A percentile compares a stretch with the other conserved stretches of the same genome.
phyloP scores from a whole-genome alignment of 2,329 filamentous ascomycete species.

The Xylariaceae sp. region DNA sequence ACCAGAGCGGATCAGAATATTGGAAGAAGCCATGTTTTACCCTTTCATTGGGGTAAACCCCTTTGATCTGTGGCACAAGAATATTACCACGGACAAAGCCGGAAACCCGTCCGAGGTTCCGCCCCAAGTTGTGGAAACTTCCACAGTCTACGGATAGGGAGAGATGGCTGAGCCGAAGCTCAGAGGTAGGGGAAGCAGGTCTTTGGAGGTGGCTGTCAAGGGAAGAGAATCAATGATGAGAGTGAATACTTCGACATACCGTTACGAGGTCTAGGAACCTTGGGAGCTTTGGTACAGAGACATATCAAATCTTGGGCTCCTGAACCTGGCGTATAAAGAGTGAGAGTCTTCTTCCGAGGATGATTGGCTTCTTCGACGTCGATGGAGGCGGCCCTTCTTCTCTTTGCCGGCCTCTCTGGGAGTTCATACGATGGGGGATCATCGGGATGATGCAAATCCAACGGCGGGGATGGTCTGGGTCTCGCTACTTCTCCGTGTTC shows the following conservation, averaged over 20 bases:
- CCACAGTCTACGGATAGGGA: constrained; percentile 6
- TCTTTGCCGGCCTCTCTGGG: constrained; percentile 18
- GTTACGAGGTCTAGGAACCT: constrained; percentile 55
- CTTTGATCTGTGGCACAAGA: constrained; percentile 17
- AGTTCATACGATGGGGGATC: constrained; percentile 1
- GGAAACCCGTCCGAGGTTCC: constrained; percentile 17
- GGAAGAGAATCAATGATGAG: constrained; percentile 7
- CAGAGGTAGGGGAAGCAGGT: no score
- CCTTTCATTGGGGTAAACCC: constrained; percentile 16
- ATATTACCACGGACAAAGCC: constrained; percentile 20
- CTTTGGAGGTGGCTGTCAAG: no score
- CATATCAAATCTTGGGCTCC: constrained; percentile 43
- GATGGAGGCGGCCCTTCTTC: constrained; percentile 43
- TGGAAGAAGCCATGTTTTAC: constrained; percentile 19
- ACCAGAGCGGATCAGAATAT: constrained; percentile 9
- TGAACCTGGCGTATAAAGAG: constrained; percentile 31
- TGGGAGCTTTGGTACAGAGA: constrained; percentile 52
- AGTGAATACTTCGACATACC: constrained; percentile 37
- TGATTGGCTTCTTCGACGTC: constrained; percentile 41
- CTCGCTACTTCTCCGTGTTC: constrained; percentile 10
- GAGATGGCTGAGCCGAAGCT: no score
- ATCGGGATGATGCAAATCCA: constrained; percentile 2
- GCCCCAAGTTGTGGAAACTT: constrained; percentile 18
- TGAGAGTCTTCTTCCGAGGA: constrained; percentile 29
- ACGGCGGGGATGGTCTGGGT: constrained; percentile 9